Conservation (phyloP, 139 green algal species). For the Auxenochlorella pyrenoidosa region DNA sequence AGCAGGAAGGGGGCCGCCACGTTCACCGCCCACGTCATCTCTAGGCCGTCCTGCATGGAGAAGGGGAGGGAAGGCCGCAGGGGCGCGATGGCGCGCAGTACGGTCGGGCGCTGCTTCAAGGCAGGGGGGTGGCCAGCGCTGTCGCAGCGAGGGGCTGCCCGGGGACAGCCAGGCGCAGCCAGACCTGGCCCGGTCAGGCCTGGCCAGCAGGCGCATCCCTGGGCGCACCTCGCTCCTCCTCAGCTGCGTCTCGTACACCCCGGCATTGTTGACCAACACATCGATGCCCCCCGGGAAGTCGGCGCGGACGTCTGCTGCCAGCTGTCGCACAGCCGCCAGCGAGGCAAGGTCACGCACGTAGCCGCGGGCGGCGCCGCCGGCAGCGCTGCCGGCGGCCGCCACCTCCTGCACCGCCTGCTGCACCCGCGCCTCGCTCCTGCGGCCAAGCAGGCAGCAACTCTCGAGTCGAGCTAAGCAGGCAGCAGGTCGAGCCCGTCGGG, state of each 20-base stretch:
- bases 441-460: not conserved
- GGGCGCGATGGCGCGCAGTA: not conserved
- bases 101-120: too few species aligned
- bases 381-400: not conserved
- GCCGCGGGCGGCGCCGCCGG: not conserved
- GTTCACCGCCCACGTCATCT: conserved; percentile 80
- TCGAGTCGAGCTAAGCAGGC: too few species aligned
- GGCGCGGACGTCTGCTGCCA: conserved; percentile 51
- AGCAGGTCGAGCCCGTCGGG: too few species aligned
- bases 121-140: too few species aligned
- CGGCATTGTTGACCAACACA: conserved; percentile 75
- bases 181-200: too few species aligned
- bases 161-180: too few species aligned
- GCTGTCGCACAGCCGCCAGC: conserved; percentile 41
- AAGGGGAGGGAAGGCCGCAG: conserved; percentile 1
- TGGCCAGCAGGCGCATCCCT: not conserved
- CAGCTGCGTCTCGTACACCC: conserved; percentile 13
- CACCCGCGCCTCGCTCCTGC: conserved; percentile 12
- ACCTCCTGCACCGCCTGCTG: not conserved
- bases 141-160: too few species aligned
- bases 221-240: not conserved
- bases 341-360: conserved; percentile 54
- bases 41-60: conserved; percentile 60
- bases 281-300: conserved; percentile 4
- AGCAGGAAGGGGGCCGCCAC: conserved; percentile 78